phyloP scores from a whole-genome alignment of 2,329 filamentous ascomycete species.

The Penicillium fuscoglaucum region DNA sequence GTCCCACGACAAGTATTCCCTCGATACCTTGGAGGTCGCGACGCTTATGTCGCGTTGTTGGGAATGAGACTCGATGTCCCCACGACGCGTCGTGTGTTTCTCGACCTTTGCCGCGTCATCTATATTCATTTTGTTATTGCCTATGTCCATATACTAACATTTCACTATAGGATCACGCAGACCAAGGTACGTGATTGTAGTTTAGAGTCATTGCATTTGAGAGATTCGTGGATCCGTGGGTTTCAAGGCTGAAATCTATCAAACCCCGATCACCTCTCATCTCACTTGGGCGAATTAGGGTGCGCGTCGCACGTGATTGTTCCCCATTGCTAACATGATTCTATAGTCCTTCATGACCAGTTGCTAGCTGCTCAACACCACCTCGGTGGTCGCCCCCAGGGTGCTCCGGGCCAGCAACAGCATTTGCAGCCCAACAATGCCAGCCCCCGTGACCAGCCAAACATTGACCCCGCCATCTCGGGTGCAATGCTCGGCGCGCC shows the following conservation, averaged over 20 bases:
- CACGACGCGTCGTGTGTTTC: slow-evolving; percentile 18
- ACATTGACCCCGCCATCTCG: slow-evolving; percentile 61
- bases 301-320: background rate
- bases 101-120: slow-evolving; percentile 8
- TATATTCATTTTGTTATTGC: background rate
- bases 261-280: background rate
- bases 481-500: slow-evolving; percentile 52
- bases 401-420: slow-evolving; percentile 44
- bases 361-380: slow-evolving; percentile 55
- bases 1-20: background rate
- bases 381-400: slow-evolving; percentile 41
- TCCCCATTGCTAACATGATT: slow-evolving; percentile 11
- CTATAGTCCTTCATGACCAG: slow-evolving; percentile 62
- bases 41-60: background rate
- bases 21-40: background rate
- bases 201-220: background rate
- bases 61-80: background rate
- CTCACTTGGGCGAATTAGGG: background rate
- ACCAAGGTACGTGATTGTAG: slow-evolving; percentile 44
- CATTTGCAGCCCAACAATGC: slow-evolving; percentile 42
- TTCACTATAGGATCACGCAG: slow-evolving; percentile 43
- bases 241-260: background rate
- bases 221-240: background rate
- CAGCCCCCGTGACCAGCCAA: slow-evolving; percentile 51
- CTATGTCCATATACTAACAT: slow-evolving; percentile 16